phyloP scores from a whole-genome alignment of 2,329 filamentous ascomycete species.

The Rhinocladiella mackenziei region DNA sequence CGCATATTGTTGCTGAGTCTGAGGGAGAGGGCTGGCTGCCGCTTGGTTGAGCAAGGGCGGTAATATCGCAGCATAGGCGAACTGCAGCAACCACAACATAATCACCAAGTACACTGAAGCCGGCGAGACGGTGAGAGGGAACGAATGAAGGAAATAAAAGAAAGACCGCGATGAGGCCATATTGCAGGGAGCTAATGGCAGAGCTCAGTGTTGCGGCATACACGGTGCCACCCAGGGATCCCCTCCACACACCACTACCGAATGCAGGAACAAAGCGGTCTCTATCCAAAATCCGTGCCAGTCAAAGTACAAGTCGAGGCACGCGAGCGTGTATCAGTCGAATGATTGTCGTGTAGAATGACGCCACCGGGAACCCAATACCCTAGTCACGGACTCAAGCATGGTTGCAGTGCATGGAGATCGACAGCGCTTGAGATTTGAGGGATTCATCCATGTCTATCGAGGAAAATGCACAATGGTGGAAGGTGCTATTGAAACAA shows the following conservation, averaged over 20 bases:
- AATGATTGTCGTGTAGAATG: neutral
- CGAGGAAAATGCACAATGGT: too few species aligned
- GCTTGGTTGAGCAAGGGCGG: conserved; percentile 22
- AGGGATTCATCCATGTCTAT: neutral
- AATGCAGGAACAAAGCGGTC: conserved; percentile 1
- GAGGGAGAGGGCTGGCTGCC: conserved; percentile 19
- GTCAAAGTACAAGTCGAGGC: conserved; percentile 1
- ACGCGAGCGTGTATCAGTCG: conserved; percentile 2
- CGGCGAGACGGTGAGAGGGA: conserved; percentile 1
- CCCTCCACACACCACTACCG: neutral
- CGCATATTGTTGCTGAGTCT: conserved; percentile 11
- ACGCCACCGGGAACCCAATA: neutral
- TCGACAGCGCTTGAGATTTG: neutral
- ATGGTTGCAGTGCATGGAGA: conserved; percentile 8
- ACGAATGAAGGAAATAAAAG: conserved; percentile 2
- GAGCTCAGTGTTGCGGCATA: conserved; percentile 1
- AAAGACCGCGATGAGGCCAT: conserved; percentile 14
- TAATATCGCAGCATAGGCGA: conserved; percentile 16
- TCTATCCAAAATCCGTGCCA: neutral
- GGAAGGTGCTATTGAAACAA: too few species aligned
- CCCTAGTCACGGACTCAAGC: neutral
- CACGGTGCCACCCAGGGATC: neutral
- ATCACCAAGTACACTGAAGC: conserved; percentile 4
- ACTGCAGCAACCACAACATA: conserved; percentile 21
- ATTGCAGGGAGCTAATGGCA: neutral